These are phyloP conservation scores for Penicillium goetzii DNA, from an alignment of 495 filamentous ascomycete species.

Conservation along the genomic window DNA sequence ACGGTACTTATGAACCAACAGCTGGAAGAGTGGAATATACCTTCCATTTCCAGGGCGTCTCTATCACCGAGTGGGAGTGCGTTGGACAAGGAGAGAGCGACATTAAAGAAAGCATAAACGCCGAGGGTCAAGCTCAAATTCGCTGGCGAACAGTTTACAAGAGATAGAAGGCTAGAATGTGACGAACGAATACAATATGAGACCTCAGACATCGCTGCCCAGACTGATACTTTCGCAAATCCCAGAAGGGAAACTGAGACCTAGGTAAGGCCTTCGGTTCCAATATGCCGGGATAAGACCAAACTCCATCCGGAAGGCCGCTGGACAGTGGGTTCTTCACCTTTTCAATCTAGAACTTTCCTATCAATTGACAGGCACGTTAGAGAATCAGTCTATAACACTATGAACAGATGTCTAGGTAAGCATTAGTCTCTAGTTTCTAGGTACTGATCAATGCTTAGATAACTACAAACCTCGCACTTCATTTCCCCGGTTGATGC, in stretches of 20 bases:
- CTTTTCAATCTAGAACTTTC: neutral
- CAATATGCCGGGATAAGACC: neutral
- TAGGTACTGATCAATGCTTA: neutral
- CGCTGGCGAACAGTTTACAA: slow-evolving; percentile 11
- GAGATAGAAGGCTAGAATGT: neutral
- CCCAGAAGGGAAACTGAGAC: neutral
- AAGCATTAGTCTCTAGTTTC: neutral
- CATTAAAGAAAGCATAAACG: neutral
- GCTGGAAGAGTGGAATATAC: slow-evolving; percentile 22
- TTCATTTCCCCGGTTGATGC: neutral
- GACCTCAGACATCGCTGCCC: neutral
- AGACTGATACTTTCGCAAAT: neutral
- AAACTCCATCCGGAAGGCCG: slow-evolving; percentile 8
- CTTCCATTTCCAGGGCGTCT: slow-evolving; percentile 41
- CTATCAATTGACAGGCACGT: neutral
- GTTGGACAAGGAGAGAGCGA: neutral
- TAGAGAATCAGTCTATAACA: neutral
- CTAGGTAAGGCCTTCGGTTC: neutral
- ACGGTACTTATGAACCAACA: neutral
- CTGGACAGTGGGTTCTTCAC: neutral
- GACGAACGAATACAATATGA: neutral
- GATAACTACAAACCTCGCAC: neutral
- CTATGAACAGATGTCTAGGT: neutral
- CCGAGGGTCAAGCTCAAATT: neutral
- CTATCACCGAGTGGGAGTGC: slow-evolving; percentile 37